Conservation (phyloP, 495 filamentous ascomycete genomes). For the Neurospora hispaniola region DNA sequence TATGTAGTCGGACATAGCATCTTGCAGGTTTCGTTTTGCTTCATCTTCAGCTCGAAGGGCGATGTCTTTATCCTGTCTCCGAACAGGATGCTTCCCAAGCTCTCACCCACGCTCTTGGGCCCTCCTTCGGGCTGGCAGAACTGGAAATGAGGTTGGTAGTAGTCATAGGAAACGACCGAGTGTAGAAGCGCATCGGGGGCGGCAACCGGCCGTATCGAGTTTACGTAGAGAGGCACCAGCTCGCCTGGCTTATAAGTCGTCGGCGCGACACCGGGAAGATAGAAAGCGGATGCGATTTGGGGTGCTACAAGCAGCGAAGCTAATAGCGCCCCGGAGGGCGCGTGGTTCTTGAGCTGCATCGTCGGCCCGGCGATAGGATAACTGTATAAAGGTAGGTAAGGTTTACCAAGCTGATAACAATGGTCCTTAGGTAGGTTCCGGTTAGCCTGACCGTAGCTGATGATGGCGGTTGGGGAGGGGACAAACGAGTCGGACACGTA, state of each 20-base stretch:
- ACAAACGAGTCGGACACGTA: background rate
- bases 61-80: conserved; percentile 92
- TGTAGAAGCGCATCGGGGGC: conserved; percentile 67
- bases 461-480: background rate
- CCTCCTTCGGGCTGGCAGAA: conserved; percentile 76
- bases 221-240: conserved; percentile 81
- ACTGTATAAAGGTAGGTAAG: background rate
- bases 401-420: background rate
- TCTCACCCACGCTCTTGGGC: conserved; percentile 68
- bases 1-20: conserved; percentile 59
- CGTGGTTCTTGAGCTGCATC: conserved; percentile 38
- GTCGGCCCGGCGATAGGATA: conserved; percentile 4
- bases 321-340: conserved; percentile 38
- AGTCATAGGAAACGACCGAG: conserved; percentile 90
- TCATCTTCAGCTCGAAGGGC: conserved; percentile 80
- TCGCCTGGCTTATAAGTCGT: conserved; percentile 71
- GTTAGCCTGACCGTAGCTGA: background rate
- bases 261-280: conserved; percentile 93
- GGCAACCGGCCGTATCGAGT: conserved; percentile 78
- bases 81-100: conserved; percentile 89
- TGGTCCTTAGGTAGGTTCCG: background rate
- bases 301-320: conserved; percentile 35
- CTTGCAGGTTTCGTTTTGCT: conserved; percentile 75
- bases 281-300: conserved; percentile 66
- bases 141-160: conserved; percentile 78